phyloP scores from a whole-genome alignment of 495 filamentous ascomycete genomes.

The Trichoderma erinaceum region DNA sequence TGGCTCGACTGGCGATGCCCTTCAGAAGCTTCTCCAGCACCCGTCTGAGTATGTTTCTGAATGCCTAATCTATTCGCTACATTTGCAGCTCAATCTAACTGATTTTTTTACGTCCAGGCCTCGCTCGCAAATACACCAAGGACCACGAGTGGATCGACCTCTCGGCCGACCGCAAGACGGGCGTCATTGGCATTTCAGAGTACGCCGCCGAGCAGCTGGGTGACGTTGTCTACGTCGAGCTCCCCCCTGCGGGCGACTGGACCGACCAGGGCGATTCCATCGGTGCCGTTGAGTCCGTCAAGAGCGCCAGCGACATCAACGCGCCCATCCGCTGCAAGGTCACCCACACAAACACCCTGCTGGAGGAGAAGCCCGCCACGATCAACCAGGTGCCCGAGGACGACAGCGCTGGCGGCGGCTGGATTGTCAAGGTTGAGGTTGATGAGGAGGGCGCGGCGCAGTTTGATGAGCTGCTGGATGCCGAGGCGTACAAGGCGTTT shows the following conservation, averaged over 20 bases:
- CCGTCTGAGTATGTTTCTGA: constrained; percentile 33
- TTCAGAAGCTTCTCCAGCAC: constrained; percentile 41
- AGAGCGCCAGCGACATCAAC: constrained; percentile 93
- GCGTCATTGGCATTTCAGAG: constrained; percentile 74
- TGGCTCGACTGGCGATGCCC: constrained; percentile 26
- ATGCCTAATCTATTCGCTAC: neutral
- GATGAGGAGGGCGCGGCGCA: constrained; percentile 55
- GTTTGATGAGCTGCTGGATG: constrained; percentile 67
- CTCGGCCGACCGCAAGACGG: constrained; percentile 62
- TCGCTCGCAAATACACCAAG: constrained; percentile 83
- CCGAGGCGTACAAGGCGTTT: constrained; percentile 64
- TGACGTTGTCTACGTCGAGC: constrained; percentile 95
- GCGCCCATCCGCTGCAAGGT: constrained; percentile 76
- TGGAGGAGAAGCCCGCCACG: constrained; percentile 76
- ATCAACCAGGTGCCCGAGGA: constrained; percentile 78
- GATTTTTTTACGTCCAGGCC: constrained; percentile 28
- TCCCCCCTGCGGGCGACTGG: constrained; percentile 59
- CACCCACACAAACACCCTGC: constrained; percentile 57
- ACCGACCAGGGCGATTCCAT: constrained; percentile 69
- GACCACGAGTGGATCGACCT: constrained; percentile 98
- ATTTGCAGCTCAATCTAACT: constrained; percentile 16
- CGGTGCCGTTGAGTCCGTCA: constrained; percentile 95
- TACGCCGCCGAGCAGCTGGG: constrained; percentile 89
- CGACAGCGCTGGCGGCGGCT: constrained; percentile 69
- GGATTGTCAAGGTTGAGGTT: constrained; percentile 85